Base-by-base conservation (phyloP, 2,329 filamentous ascomycete genomes). In the Plenodomus lindquistii region DNA sequence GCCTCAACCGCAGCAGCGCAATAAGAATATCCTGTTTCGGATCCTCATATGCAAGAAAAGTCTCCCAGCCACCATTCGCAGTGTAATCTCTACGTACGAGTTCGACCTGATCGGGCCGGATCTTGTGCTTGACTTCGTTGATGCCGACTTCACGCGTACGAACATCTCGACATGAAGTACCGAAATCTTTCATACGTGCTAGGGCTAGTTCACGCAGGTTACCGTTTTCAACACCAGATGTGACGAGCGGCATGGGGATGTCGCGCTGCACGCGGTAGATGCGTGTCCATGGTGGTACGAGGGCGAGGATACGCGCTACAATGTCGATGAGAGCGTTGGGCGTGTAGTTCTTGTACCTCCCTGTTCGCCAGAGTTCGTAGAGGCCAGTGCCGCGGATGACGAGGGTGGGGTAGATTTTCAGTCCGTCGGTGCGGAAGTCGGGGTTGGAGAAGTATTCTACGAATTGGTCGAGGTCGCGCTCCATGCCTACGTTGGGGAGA, bases 221-320 rank as follows among this genome's bases (percentile, higher is more conserved):
- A 52, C 94, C 94, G 62, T 99, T 99, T 75, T 99, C 94, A 0
- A 99, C 94, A 35, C 94, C 94, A 0, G 93, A 96, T 0, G 94
- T 97, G n/a, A 99, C 95, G 19, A 99, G 81, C 0, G 94, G 94
- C 94, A 99, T 99, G n/a, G 94, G 94, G 49, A 99, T 99, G 75
- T 99, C 94, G 71, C 94, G 86, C 77, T 99, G 94, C 0, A 99
- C 94, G 51, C 94, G 91, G 77, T 99, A 99, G 66, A 99, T 99
- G 54, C 94, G 86, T 0, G 95, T 99, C 94, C 94, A 99, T 1
- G 94, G 94, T 1, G 94, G 94, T 0, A 99, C 88, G 2, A 99
- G 81, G 0, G 94, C 94, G 54, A 99, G 78, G 43, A 99, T 99
- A n/a, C 94, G 85, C 3, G 94, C 95, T 0, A 99, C 91, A 15